phyloP scores from a whole-genome alignment of 768 basidiomycete species.

The Leccinellum albellum region DNA sequence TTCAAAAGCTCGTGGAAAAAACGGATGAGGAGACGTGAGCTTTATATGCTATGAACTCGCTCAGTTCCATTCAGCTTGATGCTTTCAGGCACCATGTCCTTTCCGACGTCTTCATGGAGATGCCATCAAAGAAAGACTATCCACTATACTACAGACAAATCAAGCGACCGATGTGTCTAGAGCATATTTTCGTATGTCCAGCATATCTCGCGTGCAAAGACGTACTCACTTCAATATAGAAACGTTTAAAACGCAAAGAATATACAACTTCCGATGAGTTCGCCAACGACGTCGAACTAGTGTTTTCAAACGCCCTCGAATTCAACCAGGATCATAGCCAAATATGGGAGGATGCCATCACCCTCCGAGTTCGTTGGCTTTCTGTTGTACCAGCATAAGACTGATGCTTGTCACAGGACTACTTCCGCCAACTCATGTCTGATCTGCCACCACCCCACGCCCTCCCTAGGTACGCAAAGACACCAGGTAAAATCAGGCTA shows the following conservation, averaged over 20 bases:
- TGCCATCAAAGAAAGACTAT: constrained; percentile 78
- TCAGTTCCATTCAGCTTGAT: not conserved
- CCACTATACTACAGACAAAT: constrained; percentile 78
- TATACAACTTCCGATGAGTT: constrained; percentile 69
- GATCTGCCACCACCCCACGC: constrained; percentile 67
- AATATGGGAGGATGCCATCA: constrained; percentile 76
- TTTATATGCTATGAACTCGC: not conserved
- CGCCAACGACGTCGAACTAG: constrained; percentile 81
- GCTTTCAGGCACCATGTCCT: constrained; percentile 57
- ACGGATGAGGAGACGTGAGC: constrained; percentile 63
- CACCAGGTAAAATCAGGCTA: constrained; percentile 66
- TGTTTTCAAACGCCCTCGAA: constrained; percentile 83
- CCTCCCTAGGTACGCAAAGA: constrained; percentile 60
- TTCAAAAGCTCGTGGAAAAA: constrained; percentile 72
- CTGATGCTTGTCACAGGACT: constrained; percentile 44
- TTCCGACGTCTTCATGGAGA: constrained; percentile 76
- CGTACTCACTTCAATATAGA: constrained; percentile 42
- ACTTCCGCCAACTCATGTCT: constrained; percentile 72
- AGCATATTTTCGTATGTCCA: constrained; percentile 67
- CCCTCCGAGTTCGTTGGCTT: constrained; percentile 51
- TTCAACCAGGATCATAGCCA: constrained; percentile 86
- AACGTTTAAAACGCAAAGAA: constrained; percentile 75
- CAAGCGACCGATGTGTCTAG: constrained; percentile 73
- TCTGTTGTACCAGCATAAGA: constrained; percentile 1
- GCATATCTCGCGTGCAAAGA: not conserved